A percentile compares a stretch with the other conserved stretches of the same genome.
Conservation (phyloP, 2,329 filamentous ascomycete species). For the Xylariales sp. region DNA sequence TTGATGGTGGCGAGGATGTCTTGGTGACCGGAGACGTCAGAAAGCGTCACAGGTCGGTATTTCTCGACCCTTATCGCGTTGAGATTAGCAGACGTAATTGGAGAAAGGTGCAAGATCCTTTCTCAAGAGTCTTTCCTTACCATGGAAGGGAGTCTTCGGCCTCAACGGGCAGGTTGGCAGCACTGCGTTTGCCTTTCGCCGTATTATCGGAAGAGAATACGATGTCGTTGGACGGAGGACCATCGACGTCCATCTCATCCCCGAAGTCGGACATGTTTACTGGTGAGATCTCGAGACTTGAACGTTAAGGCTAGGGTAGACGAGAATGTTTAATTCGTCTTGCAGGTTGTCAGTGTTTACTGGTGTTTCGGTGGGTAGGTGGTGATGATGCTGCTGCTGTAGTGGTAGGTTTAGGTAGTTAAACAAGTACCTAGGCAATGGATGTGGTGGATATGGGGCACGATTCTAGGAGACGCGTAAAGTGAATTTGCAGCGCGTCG, state of each 20-base stretch:
- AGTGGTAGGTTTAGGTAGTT: too few species aligned
- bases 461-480: conserved; percentile 44
- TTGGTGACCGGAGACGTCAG: conserved; percentile 95
- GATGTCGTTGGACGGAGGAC: conserved; percentile 61
- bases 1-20: conserved; percentile 98
- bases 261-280: conserved; percentile 67
- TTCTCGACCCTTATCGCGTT: conserved; percentile 83
- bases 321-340: too few species aligned
- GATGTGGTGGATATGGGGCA: not conserved
- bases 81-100: conserved; percentile 50
- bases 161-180: conserved; percentile 92
- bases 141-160: conserved; percentile 95
- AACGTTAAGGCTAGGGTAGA: conserved; percentile 29
- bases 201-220: conserved; percentile 79
- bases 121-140: conserved; percentile 59
- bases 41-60: conserved; percentile 87
- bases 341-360: not conserved
- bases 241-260: conserved; percentile 72
- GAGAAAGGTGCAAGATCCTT: not conserved
- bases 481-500: conserved; percentile 46
- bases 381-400: not conserved
- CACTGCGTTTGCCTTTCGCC: conserved; percentile 88
- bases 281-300: not conserved
- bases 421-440: not conserved
- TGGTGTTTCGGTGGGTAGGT: not conserved